Evolutionary conservation across 352 stramenopile genomes (phyloP), one percentile per base, ranked within the genome.

Genomic region (Globisporangium acanthophoron): DNA sequence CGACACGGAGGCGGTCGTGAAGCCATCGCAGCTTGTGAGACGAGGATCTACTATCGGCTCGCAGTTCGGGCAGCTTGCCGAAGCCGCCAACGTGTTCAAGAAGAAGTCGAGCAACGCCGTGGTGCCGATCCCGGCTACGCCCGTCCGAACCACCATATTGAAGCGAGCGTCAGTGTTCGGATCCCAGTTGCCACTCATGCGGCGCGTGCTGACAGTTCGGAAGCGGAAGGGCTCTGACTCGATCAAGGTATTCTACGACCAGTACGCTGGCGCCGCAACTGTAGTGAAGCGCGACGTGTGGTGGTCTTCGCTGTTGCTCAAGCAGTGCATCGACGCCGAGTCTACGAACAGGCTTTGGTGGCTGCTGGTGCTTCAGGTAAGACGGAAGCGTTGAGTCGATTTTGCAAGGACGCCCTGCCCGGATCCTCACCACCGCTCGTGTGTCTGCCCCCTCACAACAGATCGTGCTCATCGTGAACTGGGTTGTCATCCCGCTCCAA

Each of bases 401-500:
- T 13, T 24, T 13, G 41, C 5, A n/a, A 20, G 40, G 15, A 20
- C 15, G 12, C 13, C 11, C 5, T 24, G 20, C 13, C 11, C 5
- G 2, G 20, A 37, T 37, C 8, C 33, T 37, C 33, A 37, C 33
- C 3, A 37, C 33, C 33, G 24, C 24, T 27, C 24, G 5, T 16
- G 27, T 21, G 9, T 43, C 0, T 44, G 37, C 35, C 12, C 29
- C 1, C 15, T n/a, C 24, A 27, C 24, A 27, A 20, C 40, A 69
- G 54, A 13, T 52, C 41, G 52, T 59, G 8, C 27, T 62, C 5
- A 54, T 80, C 1, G 71, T 81, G 48, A 70, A 77, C 40, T 90
- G 78, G 78, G 44, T 77, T 15, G 56, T 78, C 37, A 64, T 88
- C 24, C 76, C 78, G 0, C 59, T 84, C 39, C 76, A 81, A 45